Percentiles rank a stretch among this genome's conserved stretches.
phyloP scores from a whole-genome alignment of 129 eudicot genomes.

The Glebionis coronaria region DNA sequence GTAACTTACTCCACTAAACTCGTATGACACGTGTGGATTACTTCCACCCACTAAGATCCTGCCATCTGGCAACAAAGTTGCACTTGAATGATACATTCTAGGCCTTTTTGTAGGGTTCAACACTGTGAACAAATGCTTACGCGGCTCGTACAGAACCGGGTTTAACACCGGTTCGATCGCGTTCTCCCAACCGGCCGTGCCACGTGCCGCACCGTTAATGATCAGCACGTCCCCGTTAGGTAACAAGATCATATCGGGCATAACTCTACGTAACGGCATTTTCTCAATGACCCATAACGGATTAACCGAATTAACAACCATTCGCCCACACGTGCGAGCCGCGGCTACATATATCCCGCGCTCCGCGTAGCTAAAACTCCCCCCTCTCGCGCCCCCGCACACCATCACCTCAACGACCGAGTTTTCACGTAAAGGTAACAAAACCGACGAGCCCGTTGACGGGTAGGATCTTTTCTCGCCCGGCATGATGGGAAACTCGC shows the following conservation, averaged over 20 bases:
- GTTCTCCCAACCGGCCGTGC: slow-evolving; percentile 86
- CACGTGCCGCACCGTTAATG: slow-evolving; percentile 63
- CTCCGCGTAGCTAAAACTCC: slow-evolving; percentile 44
- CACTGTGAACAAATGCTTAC: slow-evolving; percentile 45
- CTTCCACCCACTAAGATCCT: slow-evolving; percentile 74
- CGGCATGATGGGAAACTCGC: slow-evolving; percentile 61
- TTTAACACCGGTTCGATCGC: slow-evolving; percentile 62
- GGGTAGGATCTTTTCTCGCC: slow-evolving; percentile 66
- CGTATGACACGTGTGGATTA: slow-evolving; percentile 57
- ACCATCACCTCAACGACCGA: slow-evolving; percentile 59
- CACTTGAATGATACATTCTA: slow-evolving; percentile 81
- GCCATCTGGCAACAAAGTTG: slow-evolving; percentile 70
- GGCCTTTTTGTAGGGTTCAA: slow-evolving; percentile 56
- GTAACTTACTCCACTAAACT: slow-evolving; percentile 41
- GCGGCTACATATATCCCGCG: slow-evolving; percentile 44
- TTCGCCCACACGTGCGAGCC: slow-evolving; percentile 59
- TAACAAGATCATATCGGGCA: slow-evolving; percentile 70
- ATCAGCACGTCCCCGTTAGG: slow-evolving; percentile 68
- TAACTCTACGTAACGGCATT: slow-evolving; percentile 76
- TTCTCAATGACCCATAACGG: slow-evolving; percentile 71
- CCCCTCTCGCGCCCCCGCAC: slow-evolving; percentile 72
- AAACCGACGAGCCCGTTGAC: slow-evolving; percentile 75
- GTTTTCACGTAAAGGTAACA: slow-evolving; percentile 46
- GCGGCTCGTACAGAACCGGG: slow-evolving; percentile 65
- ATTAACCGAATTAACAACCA: slow-evolving; percentile 36